A percentile compares a stretch with the other conserved stretches of the same genome.
Evolutionary conservation across 2,329 filamentous ascomycete species (phyloP).

Genomic region (Xylariaceae sp.): DNA sequence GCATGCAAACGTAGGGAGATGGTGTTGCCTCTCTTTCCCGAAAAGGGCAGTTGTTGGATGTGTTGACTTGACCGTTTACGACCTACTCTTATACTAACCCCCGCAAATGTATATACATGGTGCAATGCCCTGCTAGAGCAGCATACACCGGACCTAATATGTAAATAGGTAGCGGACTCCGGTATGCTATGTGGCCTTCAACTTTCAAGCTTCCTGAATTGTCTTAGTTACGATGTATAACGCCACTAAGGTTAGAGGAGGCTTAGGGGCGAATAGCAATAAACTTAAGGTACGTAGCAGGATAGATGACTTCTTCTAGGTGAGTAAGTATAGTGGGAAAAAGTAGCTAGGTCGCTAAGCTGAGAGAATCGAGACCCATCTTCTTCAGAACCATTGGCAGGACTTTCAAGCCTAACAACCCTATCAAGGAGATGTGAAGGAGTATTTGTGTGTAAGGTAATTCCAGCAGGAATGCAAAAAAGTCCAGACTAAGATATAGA

Average conservation of each 20-base stretch:
- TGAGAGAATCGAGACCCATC: not conserved
- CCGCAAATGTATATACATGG: not conserved
- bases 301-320: too few relatives aligned
- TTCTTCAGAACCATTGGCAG: not conserved
- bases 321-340: too few relatives aligned
- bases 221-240: not conserved
- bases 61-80: slow-evolving; percentile 15
- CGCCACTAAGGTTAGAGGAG: not conserved
- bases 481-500: not conserved
- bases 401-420: not conserved
- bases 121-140: not conserved
- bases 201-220: not conserved
- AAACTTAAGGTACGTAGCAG: too few relatives aligned
- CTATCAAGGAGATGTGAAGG: not conserved
- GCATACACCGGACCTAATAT: not conserved
- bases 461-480: not conserved
- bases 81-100: not conserved
- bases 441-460: not conserved
- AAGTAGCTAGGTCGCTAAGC: not conserved
- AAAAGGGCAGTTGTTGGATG: slow-evolving; percentile 22
- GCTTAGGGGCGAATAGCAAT: not conserved
- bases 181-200: not conserved
- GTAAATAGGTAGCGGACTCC: too few relatives aligned
- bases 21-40: slow-evolving; percentile 20
- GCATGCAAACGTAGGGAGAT: slow-evolving; percentile 20